phyloP scores from a whole-genome alignment of 1,284 basidiomycete genomes.

The Cystobasidium slooffiae region DNA sequence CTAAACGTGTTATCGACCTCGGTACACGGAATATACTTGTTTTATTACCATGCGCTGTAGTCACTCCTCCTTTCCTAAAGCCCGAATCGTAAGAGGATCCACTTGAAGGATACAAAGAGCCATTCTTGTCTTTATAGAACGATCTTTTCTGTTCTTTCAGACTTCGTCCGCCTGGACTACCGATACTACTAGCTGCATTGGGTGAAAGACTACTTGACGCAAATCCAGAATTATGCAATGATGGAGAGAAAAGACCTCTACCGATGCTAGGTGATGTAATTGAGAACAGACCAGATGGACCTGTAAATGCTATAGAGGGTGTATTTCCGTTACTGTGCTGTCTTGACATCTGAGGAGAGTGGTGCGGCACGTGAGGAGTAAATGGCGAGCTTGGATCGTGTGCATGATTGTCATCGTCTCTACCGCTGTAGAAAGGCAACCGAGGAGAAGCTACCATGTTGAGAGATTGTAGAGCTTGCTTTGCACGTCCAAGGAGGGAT shows the following conservation, averaged over 20 bases:
- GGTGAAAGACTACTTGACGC: slow-evolving; percentile 6
- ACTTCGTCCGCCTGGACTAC: neutral
- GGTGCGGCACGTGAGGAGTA: neutral
- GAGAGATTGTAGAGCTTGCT: neutral
- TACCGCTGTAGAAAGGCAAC: slow-evolving; percentile 14
- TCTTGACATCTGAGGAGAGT: slow-evolving; percentile 21
- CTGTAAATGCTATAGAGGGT: slow-evolving; percentile 30
- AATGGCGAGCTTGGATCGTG: neutral
- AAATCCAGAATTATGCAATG: neutral
- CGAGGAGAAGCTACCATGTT: slow-evolving; percentile 31
- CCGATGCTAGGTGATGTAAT: neutral
- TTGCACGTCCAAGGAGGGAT: slow-evolving; percentile 5
- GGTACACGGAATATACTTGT: slow-evolving; percentile 29
- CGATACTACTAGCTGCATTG: slow-evolving; percentile 1
- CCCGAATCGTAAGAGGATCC: neutral
- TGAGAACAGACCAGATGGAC: slow-evolving; percentile 20
- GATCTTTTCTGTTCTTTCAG: neutral
- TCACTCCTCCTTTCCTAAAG: neutral
- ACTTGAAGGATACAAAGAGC: slow-evolving; percentile 18
- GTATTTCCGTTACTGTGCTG: neutral
- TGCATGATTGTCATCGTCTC: slow-evolving; percentile 4
- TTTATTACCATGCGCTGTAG: neutral
- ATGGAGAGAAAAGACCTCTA: slow-evolving; percentile 24
- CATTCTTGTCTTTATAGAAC: slow-evolving; percentile 36
- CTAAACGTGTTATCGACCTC: slow-evolving; percentile 10